Evolutionary conservation across 306 rosid species (phyloP).

Genomic region (Cucumis hystrix): DNA sequence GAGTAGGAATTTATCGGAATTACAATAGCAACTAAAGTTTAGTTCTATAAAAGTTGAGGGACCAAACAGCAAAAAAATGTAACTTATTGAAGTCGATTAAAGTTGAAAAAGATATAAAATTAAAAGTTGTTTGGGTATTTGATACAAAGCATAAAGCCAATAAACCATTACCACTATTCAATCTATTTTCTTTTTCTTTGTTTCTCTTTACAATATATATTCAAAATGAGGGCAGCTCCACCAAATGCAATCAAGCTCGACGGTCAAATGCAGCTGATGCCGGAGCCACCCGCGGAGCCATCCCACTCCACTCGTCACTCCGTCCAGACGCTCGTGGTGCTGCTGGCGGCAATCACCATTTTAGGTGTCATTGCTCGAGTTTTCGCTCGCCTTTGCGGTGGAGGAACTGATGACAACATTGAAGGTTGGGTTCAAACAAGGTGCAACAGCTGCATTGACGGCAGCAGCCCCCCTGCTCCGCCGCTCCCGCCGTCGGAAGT

Average conservation of each 20-base stretch:
- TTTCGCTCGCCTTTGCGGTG: slow-evolving; percentile 64
- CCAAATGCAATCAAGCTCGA: not conserved
- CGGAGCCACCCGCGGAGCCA: slow-evolving; percentile 32
- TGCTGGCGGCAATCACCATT: slow-evolving; percentile 58
- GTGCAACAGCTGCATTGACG: slow-evolving; percentile 79
- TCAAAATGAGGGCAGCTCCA: not conserved
- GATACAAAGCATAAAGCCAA: too few species aligned
- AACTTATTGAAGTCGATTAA: too few species aligned
- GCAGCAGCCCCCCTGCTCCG: slow-evolving; percentile 18
- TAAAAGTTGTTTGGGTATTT: too few species aligned
- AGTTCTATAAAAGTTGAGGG: too few species aligned
- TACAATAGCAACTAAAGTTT: too few species aligned
- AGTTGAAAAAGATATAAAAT: too few species aligned
- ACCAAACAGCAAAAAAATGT: too few species aligned
- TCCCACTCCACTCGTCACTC: slow-evolving; percentile 37
- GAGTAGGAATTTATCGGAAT: too few species aligned
- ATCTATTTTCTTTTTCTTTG: too few species aligned
- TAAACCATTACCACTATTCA: too few species aligned
- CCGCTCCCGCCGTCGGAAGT: not conserved
- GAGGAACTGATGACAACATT: slow-evolving; percentile 40
- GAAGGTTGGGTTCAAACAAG: slow-evolving; percentile 81
- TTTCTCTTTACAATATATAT: too few species aligned
- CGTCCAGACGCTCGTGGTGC: slow-evolving; percentile 66
- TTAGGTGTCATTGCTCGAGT: slow-evolving; percentile 64
- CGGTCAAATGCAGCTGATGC: not conserved